Base-by-base conservation (phyloP, 163 green algal genomes). In the Trebouxia gelatinosa region DNA sequence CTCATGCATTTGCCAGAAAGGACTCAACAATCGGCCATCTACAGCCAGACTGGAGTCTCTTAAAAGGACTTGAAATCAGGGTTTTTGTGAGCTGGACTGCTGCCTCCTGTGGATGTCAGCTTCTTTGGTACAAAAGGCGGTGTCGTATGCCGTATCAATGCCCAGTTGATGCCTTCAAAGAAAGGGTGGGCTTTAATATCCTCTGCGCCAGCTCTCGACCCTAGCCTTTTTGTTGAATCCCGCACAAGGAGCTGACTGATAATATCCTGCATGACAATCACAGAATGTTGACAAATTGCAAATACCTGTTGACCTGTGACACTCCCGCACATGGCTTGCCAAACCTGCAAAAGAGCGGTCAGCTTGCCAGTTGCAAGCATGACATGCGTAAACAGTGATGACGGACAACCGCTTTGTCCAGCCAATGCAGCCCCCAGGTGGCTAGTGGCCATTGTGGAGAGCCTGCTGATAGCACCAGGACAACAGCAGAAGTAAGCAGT, bases 161-260 rank as follows among this genome's bases (percentile, higher is more conserved):
- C 84, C 93, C 94, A 99, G 80, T 98, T 92, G 68, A 98, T 85
- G n/a, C 80, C 79, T 37, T 85, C 72, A 84, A 98, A 98, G 84
- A 95, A 99, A 32, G 92, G 88, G 83, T 98, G 94, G 29, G 75
- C 48, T 86, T 97, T 98, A 79, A 99, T 93, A 54, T 98, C 95
- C 78, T 98, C 93, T 21, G 95, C 96, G 21, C 96, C 96, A 58
- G 76, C 67, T n/a, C 81, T 82, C 64, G 80, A 78, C 21, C 96
- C 96, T 67, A 99, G 83, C 6, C 96, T 86, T 78, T 93, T 83
- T 0, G 68, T 77, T 0, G 93, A 89, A 77, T 98, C 92, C 71
- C 93, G 91, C 32, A 86, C 64, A 57, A 98, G 89, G 51, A 98
- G 89, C 81, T 89, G 72, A 26, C 74, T 78, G 68, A 98, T 96